These are phyloP conservation scores for Dictyostelium firmibasis DNA, from an alignment of 78 protist genomes.

Conservation along the genomic window DNA sequence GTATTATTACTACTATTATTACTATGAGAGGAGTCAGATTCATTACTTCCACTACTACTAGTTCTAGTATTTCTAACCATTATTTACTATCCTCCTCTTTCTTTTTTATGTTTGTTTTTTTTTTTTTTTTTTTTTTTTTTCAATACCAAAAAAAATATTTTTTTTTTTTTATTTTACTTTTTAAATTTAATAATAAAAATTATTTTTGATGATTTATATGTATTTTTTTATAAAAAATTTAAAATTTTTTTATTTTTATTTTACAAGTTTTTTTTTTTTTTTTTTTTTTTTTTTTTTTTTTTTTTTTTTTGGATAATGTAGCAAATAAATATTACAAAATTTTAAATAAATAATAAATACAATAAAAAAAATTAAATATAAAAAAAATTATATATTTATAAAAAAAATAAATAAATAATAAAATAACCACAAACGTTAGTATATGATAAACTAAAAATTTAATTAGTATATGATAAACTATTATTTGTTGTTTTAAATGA, in stretches of 20 bases:
- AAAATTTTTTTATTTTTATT: not conserved
- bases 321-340: not conserved
- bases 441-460: no score
- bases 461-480: no score
- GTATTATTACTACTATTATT: not conserved
- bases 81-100: not conserved
- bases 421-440: no score
- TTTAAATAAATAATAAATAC: not conserved
- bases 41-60: constrained; percentile 24
- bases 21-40: not conserved
- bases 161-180: no score
- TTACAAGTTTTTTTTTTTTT: not conserved
- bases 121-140: not conserved
- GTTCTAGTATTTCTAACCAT: constrained; percentile 19
- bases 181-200: no score
- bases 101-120: not conserved
- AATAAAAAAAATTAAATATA: not conserved
- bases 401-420: not conserved
- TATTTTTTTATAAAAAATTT: not conserved
- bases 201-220: not conserved
- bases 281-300: not conserved
- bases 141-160: no score
- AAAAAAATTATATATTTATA: not conserved
- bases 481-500: no score
- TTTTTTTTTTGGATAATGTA: not conserved